Evolutionary conservation across 257 asterid species (phyloP).

Genomic region (Mentha longifolia): DNA sequence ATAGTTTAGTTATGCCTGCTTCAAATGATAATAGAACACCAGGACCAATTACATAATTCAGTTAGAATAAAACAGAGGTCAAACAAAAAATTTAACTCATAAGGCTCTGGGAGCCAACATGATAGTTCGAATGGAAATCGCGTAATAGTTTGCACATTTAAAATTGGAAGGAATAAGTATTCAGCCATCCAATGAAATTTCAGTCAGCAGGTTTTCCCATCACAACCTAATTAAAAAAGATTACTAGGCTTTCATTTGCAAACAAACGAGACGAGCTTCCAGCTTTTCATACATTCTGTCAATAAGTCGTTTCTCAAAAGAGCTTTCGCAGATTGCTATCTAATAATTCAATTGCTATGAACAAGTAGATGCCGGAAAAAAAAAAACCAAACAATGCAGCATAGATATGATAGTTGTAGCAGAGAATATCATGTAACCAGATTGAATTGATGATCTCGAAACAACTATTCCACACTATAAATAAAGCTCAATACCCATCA

Average conservation of each 20-base stretch:
- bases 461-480: background rate
- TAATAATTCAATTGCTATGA: background rate
- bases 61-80: conserved; percentile 17
- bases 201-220: background rate
- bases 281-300: too few species aligned
- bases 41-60: background rate
- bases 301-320: background rate
- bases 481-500: conserved; percentile 63
- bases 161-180: background rate
- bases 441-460: conserved; percentile 1
- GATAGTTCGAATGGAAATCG: background rate
- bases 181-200: background rate
- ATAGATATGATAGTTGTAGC: background rate
- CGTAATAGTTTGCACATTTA: background rate
- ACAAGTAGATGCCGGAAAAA: background rate
- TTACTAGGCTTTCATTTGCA: background rate
- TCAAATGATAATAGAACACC: conserved; percentile 2
- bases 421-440: conserved; percentile 1
- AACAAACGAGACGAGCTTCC: too few species aligned
- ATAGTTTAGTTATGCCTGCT: conserved; percentile 4
- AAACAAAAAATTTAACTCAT: background rate
- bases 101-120: conserved; percentile 1
- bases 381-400: conserved; percentile 1
- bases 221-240: background rate
- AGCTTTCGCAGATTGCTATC: background rate